Conservation (phyloP, 805 yeast genomes). For the Isabelozyma heimii region DNA sequence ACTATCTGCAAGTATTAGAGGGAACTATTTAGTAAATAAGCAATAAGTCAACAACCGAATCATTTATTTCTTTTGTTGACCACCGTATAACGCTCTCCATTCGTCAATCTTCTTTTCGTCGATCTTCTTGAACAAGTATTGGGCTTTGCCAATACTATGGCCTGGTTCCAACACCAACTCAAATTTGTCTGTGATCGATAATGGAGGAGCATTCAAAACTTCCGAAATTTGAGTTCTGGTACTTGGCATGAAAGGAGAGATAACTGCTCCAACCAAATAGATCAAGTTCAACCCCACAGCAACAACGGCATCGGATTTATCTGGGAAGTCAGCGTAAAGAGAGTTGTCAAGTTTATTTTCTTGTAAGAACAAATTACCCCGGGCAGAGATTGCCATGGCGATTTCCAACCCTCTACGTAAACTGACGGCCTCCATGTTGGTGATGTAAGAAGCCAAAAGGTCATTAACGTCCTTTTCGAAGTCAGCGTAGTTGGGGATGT, state of each 20-base stretch:
- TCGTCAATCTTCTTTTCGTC: slow-evolving; percentile 84
- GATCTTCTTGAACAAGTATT: slow-evolving; percentile 87
- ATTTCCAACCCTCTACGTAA: slow-evolving; percentile 87
- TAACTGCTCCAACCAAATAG: slow-evolving; percentile 77
- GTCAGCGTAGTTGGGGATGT: slow-evolving; percentile 45
- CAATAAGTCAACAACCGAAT: background rate
- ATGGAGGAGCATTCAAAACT: slow-evolving; percentile 79
- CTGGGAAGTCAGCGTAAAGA: slow-evolving; percentile 71
- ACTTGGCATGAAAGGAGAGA: slow-evolving; percentile 89
- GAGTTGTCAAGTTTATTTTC: slow-evolving; percentile 93
- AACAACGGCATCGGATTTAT: slow-evolving; percentile 84
- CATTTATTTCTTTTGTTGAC: slow-evolving; percentile 47
- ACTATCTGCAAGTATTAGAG: background rate
- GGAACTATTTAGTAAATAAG: background rate
- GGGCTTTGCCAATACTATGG: slow-evolving; percentile 87
- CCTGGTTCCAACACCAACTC: slow-evolving; percentile 68
- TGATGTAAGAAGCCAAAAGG: slow-evolving; percentile 59
- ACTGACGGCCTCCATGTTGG: slow-evolving; percentile 73
- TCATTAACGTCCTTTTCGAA: slow-evolving; percentile 57
- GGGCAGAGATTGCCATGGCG: slow-evolving; percentile 86
- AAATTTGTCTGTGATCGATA: slow-evolving; percentile 75
- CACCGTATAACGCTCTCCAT: slow-evolving; percentile 88
- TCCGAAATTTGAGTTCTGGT: slow-evolving; percentile 66
- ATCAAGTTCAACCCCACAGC: slow-evolving; percentile 88
- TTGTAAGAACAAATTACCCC: slow-evolving; percentile 95